Base-by-base conservation (phyloP, 805 yeast species). In the Sugiyamaella qingdaonensis region DNA sequence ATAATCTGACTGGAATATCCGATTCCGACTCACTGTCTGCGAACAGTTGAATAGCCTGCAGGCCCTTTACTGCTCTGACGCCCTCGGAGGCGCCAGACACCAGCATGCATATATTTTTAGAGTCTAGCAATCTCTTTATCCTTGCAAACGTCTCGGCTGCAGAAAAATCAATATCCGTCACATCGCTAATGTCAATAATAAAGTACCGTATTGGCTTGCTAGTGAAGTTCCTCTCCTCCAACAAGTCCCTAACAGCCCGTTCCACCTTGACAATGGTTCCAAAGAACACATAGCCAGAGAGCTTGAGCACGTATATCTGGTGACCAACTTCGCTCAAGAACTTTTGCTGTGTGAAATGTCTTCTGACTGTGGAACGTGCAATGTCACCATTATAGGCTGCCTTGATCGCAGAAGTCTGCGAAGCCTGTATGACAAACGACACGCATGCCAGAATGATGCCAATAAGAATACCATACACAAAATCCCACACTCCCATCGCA, bases 191-290 rank as follows among this genome's bases (percentile, higher is more conserved):
- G 70, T 94, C 99, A 46, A 94, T 67, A 48, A 94, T 81, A 57
- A 94, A 72, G 66, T 84, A 94, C 63, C 86, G 82, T 61, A 94
- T 84, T 27, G 94, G 89, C n/a, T 59, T 35, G 11, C 60, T 52
- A 21, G 68, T 65, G 63, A 78, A 82, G 16, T 67, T 64, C 2
- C 70, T 73, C n/a, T 76, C 74, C 37, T 85, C 90, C 62, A 88
- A 79, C 57, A 84, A 70, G 4, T 72, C 72, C 54, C 94, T 78
- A 53, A 92, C 84, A 49, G 80, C 78, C 41, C 79, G 78, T 69
- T 94, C 99, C 46, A 94, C 85, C 1, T 92, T 87, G 18, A 96
- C 96, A 67, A 92, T 91, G 0, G 97, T 89, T 1, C 99, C 99
- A 69, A 94, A 94, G 67, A 94, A 94, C 36, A 94, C 73, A 19